These are phyloP conservation scores for Ensete ventricosum DNA, from an alignment of 176 grass and related monocot species.

Conservation along the genomic window DNA sequence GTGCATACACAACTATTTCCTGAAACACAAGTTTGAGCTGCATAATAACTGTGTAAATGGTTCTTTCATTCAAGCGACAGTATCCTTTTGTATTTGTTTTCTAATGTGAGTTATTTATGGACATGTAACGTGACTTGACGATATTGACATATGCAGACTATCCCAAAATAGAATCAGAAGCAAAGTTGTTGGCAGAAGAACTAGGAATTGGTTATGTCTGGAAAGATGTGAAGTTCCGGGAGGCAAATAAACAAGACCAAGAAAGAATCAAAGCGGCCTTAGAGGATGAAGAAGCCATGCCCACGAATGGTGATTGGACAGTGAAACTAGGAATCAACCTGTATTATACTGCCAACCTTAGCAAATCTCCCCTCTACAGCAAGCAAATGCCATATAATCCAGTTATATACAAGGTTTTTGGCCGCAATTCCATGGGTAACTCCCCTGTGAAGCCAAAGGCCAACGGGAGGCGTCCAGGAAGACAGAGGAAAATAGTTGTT, in stretches of 20 bases:
- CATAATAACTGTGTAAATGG: no score
- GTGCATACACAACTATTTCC: no score
- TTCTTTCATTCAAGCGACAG: no score
- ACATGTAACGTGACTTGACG: background rate
- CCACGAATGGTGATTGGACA: constrained; percentile 74
- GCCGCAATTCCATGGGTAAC: constrained; percentile 32
- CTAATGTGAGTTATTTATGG: no score
- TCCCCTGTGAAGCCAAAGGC: constrained; percentile 38
- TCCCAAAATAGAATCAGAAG: constrained; percentile 87
- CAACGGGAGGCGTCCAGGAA: constrained; percentile 34
- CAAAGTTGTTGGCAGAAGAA: constrained; percentile 61
- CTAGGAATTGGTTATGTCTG: constrained; percentile 50
- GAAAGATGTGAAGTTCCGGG: constrained; percentile 65
- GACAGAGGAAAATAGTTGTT: constrained; percentile 54
- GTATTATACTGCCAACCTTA: constrained; percentile 86
- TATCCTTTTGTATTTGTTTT: no score
- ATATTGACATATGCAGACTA: constrained; percentile 56
- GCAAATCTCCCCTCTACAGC: constrained; percentile 72
- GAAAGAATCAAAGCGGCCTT: constrained; percentile 43
- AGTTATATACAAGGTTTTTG: constrained; percentile 79
- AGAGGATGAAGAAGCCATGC: constrained; percentile 66
- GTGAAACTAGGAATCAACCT: constrained; percentile 95
- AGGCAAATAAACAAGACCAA: constrained; percentile 44
- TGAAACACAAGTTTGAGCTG: no score
- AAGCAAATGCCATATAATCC: constrained; percentile 85